A percentile compares a stretch with the other conserved stretches of the same genome.
Evolutionary conservation across 2,329 filamentous ascomycete genomes (phyloP).

Genomic region (Neurospora crassa): DNA sequence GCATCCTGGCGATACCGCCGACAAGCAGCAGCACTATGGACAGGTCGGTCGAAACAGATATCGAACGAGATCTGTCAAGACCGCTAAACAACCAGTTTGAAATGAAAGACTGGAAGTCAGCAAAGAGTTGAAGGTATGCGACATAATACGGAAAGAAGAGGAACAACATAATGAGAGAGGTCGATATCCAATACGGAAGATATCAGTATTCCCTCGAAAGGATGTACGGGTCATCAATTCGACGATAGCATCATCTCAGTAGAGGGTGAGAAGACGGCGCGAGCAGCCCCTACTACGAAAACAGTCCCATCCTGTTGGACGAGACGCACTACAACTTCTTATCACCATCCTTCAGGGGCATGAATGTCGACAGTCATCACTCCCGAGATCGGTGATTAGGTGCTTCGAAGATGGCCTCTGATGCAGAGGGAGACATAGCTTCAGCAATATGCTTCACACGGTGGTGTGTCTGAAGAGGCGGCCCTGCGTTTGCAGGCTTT

Average conservation of each 20-base stretch:
- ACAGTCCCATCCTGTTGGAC: neutral
- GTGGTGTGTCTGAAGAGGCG: neutral
- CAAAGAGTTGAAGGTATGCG: neutral
- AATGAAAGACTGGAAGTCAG: neutral
- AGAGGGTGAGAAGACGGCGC: neutral
- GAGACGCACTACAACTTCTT: neutral
- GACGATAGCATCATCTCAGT: neutral
- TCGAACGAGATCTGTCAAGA: neutral
- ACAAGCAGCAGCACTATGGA: slow-evolving; percentile 14
- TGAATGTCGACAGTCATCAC: neutral
- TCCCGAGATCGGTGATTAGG: neutral
- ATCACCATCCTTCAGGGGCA: neutral
- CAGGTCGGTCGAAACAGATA: slow-evolving; percentile 9
- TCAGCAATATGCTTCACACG: neutral
- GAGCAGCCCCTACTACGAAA: neutral
- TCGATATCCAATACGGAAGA: neutral
- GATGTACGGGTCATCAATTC: neutral
- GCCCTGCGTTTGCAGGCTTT: neutral
- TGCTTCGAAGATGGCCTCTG: neutral
- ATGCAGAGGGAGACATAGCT: neutral
- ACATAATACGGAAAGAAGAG: neutral
- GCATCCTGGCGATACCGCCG: neutral
- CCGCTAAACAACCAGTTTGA: neutral
- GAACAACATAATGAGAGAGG: neutral
- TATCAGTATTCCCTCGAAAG: neutral